These are phyloP conservation scores for Candida palmyrensis DNA, from an alignment of 805 yeast species.

Conservation along the genomic window DNA sequence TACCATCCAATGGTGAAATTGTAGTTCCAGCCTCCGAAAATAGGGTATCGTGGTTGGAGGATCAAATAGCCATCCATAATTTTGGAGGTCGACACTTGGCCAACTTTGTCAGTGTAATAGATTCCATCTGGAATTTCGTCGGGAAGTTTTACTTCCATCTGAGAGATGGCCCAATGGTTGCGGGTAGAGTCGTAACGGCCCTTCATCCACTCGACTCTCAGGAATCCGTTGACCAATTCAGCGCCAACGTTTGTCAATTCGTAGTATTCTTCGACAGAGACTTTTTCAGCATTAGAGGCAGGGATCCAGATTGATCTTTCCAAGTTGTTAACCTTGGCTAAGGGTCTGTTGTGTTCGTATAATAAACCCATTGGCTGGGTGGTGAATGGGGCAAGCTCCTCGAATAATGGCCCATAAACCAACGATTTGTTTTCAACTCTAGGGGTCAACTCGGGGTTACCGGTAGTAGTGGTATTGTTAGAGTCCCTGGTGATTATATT, in stretches of 20 bases:
- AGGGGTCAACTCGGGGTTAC: conserved; percentile 28
- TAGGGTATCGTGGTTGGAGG: conserved; percentile 85
- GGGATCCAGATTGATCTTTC: conserved; percentile 85
- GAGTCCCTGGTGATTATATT: conserved; percentile 10
- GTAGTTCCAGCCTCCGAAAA: conserved; percentile 94
- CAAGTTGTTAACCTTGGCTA: conserved; percentile 54
- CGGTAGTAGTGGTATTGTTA: conserved; percentile 14
- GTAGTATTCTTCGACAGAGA: conserved; percentile 77
- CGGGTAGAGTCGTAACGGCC: conserved; percentile 44
- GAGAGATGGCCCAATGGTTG: conserved; percentile 55
- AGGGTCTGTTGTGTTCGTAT: conserved; percentile 62
- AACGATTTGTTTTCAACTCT: conserved; percentile 36
- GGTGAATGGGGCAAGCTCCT: conserved; percentile 41
- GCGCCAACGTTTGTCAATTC: conserved; percentile 78
- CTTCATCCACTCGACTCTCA: conserved; percentile 72
- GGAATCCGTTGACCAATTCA: conserved; percentile 60
- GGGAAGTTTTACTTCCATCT: conserved; percentile 54
- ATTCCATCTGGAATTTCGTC: conserved; percentile 41
- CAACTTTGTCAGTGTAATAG: conserved; percentile 85
- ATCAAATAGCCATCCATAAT: conserved; percentile 41
- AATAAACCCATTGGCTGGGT: conserved; percentile 47
- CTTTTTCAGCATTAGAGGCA: conserved; percentile 66
- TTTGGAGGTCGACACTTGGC: conserved; percentile 81
- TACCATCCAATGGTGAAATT: conserved; percentile 97
- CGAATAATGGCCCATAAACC: conserved; percentile 51